These are phyloP conservation scores for Pyrus pyrifolia DNA, from an alignment of 306 rosid genomes.

Conservation along the genomic window DNA sequence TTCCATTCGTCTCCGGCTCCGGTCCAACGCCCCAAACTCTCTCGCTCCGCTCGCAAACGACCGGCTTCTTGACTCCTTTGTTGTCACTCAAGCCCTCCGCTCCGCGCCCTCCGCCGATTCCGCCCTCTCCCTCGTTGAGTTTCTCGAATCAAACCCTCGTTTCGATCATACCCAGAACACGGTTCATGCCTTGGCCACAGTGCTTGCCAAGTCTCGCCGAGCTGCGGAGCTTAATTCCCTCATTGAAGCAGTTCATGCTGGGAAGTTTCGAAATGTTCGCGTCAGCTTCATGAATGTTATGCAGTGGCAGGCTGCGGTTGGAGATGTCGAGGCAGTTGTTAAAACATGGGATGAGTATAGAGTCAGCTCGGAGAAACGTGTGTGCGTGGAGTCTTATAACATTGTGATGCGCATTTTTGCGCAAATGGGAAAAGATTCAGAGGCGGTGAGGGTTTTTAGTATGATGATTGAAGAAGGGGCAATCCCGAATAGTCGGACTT, in stretches of 20 bases:
- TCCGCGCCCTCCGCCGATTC: constrained; percentile 70
- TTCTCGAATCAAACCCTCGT: constrained; percentile 23
- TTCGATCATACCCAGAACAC: constrained; percentile 64
- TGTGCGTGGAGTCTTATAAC: constrained; percentile 61
- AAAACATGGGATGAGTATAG: constrained; percentile 51
- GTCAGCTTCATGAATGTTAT: constrained; percentile 60
- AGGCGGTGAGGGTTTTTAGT: constrained; percentile 41
- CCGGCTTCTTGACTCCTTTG: constrained; percentile 56
- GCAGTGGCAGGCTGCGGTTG: constrained; percentile 57
- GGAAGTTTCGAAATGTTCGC: constrained; percentile 32
- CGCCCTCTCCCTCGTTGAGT: constrained; percentile 40
- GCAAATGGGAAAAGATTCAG: constrained; percentile 40
- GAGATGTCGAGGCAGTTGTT: constrained; percentile 54
- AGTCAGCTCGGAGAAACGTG: constrained; percentile 13
- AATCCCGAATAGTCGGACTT: constrained; percentile 62
- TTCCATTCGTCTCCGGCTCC: constrained; percentile 61
- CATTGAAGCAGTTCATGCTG: constrained; percentile 33
- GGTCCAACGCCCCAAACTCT: constrained; percentile 34
- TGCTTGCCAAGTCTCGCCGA: constrained; percentile 58
- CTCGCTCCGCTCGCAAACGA: constrained; percentile 37
- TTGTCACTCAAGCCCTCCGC: constrained; percentile 59
- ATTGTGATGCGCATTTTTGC: constrained; percentile 60
- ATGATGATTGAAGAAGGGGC: constrained; percentile 62
- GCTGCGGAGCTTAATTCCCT: constrained; percentile 42
- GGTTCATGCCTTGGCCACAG: constrained; percentile 56